These are phyloP conservation scores for Dimocarpus longan DNA, from an alignment of 345 rosid genomes.

Conservation along the genomic window DNA sequence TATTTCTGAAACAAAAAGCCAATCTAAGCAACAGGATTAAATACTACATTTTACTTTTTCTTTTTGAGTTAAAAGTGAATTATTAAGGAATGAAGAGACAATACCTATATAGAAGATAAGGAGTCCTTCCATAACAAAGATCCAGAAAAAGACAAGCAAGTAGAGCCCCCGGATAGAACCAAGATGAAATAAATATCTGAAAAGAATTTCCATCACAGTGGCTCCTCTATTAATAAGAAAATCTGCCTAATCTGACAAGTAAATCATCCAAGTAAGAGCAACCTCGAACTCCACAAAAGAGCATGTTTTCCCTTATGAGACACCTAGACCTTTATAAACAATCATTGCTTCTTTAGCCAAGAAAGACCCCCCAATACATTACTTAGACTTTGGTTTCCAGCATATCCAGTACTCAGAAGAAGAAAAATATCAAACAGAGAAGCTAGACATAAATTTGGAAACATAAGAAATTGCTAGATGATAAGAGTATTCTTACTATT, in stretches of 20 bases:
- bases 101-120: background rate
- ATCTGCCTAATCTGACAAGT: slow-evolving; percentile 1
- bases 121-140: background rate
- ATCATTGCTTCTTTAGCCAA: background rate
- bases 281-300: background rate
- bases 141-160: background rate
- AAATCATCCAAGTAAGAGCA: background rate
- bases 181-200: background rate
- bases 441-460: background rate
- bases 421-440: background rate
- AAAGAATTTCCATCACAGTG: background rate
- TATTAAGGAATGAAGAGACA: background rate
- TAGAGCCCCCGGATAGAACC: background rate
- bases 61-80: background rate
- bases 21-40: background rate
- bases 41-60: background rate
- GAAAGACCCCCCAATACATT: background rate
- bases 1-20: background rate
- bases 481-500: background rate
- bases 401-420: background rate
- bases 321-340: background rate
- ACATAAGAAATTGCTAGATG: background rate
- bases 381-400: background rate
- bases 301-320: background rate
- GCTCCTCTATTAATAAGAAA: background rate